These are phyloP conservation scores for Fusarium proliferatum DNA, from an alignment of 2,329 filamentous ascomycete species.

Conservation along the genomic window DNA sequence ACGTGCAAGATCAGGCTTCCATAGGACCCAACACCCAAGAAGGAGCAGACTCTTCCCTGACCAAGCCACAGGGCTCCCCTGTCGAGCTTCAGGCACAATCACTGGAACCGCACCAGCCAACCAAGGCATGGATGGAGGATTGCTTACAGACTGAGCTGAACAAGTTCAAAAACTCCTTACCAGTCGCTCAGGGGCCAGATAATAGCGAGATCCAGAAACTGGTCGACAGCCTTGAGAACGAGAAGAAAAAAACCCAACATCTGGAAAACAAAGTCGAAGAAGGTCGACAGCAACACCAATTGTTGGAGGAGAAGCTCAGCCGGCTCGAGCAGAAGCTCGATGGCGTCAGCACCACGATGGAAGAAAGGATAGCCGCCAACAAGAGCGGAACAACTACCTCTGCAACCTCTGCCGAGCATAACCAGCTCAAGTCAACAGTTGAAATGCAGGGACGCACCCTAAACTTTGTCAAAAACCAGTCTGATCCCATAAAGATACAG, in stretches of 20 bases:
- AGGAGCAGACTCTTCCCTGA: not conserved
- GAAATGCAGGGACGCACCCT: conserved; percentile 13
- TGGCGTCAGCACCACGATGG: conserved; percentile 11
- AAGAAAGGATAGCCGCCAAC: not conserved
- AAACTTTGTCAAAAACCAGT: not conserved
- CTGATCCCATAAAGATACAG: conserved; percentile 1
- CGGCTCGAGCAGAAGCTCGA: conserved; percentile 44
- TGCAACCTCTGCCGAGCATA: not conserved
- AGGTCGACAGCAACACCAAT: conserved; percentile 9
- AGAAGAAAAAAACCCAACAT: conserved; percentile 20
- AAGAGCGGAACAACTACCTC: not conserved
- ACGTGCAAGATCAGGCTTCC: not conserved
- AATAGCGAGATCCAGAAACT: conserved; percentile 20
- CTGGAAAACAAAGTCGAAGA: conserved; percentile 20
- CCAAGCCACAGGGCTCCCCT: not conserved
- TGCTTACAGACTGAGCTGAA: conserved; percentile 28
- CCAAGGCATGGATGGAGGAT: not conserved
- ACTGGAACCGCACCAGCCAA: conserved; percentile 11
- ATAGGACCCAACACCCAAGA: not conserved
- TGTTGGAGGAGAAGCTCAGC: conserved; percentile 32
- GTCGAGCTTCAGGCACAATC: not conserved
- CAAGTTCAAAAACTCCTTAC: conserved; percentile 16
- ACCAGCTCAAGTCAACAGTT: not conserved
- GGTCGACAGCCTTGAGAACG: conserved; percentile 19
- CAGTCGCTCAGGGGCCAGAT: not conserved